phyloP scores from a whole-genome alignment of 225 moss, liverwort and hornwort species.

The Pleurozium schreberi region DNA sequence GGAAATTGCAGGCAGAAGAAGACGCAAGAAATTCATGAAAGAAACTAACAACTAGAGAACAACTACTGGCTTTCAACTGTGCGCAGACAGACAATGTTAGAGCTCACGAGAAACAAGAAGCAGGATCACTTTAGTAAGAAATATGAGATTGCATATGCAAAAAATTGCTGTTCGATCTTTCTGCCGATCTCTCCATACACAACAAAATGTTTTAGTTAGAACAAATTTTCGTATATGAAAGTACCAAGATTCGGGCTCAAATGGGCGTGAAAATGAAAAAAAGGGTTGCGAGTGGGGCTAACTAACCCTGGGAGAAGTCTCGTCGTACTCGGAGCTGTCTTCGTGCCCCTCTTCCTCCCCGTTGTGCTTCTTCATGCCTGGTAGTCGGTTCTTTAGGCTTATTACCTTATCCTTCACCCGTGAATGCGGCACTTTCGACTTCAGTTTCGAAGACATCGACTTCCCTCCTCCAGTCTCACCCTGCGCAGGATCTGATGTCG shows the following conservation, averaged over 20 bases:
- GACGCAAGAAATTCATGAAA: not conserved
- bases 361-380: slow-evolving; percentile 12
- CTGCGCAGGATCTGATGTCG: slow-evolving; percentile 4
- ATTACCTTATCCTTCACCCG: slow-evolving; percentile 32
- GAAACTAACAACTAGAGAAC: not conserved
- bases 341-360: slow-evolving; percentile 2
- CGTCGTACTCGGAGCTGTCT: slow-evolving; percentile 23
- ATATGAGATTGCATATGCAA: not conserved
- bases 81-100: not conserved
- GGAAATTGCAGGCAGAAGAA: not conserved
- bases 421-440: slow-evolving; percentile 4
- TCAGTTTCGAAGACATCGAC: slow-evolving; percentile 9
- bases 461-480: slow-evolving; percentile 33
- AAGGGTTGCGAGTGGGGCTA: not conserved
- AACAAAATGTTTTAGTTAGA: not conserved
- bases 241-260: not conserved
- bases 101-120: not conserved
- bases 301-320: slow-evolving; percentile 32
- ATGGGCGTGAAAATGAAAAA: not conserved
- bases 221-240: too few relatives aligned
- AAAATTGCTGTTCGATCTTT: not conserved
- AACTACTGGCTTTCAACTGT: not conserved
- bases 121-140: not conserved
- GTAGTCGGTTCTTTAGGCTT: slow-evolving; percentile 15
- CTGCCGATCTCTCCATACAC: not conserved